Evolutionary conservation across 371 early-diverging fungal genomes (phyloP), one percentile per base, ranked within the genome.

Genomic region (Actinomucor elegans): DNA sequence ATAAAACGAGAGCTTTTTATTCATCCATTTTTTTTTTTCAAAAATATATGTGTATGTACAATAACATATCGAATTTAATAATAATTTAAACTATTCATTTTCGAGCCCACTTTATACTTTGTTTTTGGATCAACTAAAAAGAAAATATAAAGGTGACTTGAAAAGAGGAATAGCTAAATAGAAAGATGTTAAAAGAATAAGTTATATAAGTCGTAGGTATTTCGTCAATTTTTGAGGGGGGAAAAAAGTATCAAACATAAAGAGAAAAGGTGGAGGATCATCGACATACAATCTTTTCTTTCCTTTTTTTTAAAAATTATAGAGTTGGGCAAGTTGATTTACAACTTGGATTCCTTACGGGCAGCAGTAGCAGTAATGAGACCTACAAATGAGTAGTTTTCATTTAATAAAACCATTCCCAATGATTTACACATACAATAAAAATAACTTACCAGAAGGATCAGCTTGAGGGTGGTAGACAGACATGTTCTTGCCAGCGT

Each of bases 381-480:
- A 47, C 86, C 85, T 75, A 59, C 9, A 17, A 29, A 37, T 31
- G 23, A 17, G 2, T 46, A 2, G 26, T 3, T 24, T 35, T 15
- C 41, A 32, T 1, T 24, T 33, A 10, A 9, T 23, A 11, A n/a
- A n/a, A n/a, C n/a, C 12, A 24, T 28, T 43, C 23, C 23, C 52
- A 34, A 15, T 38, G 18, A 32, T 15, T 7, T 23, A 36, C 7
- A 18, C 21, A 7, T 33, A 46, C 4, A 46, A n/a, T n/a, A n/a
- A n/a, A n/a, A n/a, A n/a, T n/a, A 31, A 47, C 47, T 71, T 60
- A 73, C 88, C 88, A 26, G 90, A 87, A 21, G 91, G 91, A 56
- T 92, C 90, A 21, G 85, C 74, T 57, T 86, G 68, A 41, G 92
- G 92, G 64, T 84, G 80, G 72, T 86, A 92, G 55, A 92, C 85